Base-by-base conservation (phyloP, 83 land plant species). In the Isoetes engelmannii region DNA sequence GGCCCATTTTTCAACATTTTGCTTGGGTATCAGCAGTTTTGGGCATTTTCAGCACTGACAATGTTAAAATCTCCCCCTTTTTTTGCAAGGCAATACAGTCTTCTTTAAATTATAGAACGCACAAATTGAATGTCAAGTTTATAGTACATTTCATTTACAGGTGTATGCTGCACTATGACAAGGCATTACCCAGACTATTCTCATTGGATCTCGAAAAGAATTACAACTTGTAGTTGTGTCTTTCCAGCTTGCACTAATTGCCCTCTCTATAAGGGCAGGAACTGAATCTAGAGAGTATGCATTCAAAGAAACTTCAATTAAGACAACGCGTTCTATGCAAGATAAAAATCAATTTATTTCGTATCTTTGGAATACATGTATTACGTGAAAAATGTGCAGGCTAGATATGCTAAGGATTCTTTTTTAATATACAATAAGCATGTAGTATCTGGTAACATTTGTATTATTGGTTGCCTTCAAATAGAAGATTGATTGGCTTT, bases 121-220 rank as follows among this genome's bases (percentile, higher is more conserved):
- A 49, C 12, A 49, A n/a, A 7, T 49, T 12, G 12, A 49, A 49
- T 59, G 15, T 13, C 62, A 59, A 8, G 7, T 59, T 59, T 12
- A 9, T 6, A 6, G 7, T 59, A 59, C 20, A 69, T 73, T 44
- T 73, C 12, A 17, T 70, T 28, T 48, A 47, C 63, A 77, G 80
- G 80, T 77, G 7, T 72, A 77, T 77, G 71, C 76, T 48, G 77
- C 80, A 5, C 49, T 67, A 47, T 45, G 28, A 46, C 80, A 77
- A 51, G 70, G 67, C 56, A 65, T 60, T 5, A 63, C 46, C 54
- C 69, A 58, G 18, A 60, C 69, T 17, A 76, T 77, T 4, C 43
- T 47, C n/a, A 65, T 70, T 51, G 80, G 73, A 59, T 66, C 63
- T 59, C 75, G 65, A 41, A 72, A 67, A 4, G 57, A 65, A 20